Conservation (phyloP, 352 stramenopile genomes). For the Phytophthora citrophthora region DNA sequence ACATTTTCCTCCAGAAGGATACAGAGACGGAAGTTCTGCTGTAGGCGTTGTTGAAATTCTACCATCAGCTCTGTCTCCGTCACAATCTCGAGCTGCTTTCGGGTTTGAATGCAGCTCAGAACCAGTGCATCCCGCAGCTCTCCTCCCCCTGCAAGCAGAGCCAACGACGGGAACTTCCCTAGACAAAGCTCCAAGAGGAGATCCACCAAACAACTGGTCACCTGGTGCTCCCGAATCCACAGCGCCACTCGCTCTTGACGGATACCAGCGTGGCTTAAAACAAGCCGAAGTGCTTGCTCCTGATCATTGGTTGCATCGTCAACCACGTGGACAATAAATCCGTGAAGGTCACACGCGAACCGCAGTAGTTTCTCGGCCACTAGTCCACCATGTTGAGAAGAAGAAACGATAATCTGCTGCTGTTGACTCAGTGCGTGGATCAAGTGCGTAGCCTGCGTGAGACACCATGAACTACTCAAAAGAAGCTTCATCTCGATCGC, state of each 20-base stretch:
- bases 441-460: slow-evolving; percentile 47
- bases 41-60: slow-evolving; percentile 39
- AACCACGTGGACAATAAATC: slow-evolving; percentile 39
- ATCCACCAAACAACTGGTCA: slow-evolving; percentile 22
- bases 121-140: slow-evolving; percentile 44
- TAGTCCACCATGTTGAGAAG: slow-evolving; percentile 4
- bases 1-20: slow-evolving; percentile 31
- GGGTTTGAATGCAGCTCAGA: slow-evolving; percentile 43
- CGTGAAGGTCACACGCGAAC: slow-evolving; percentile 48
- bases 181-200: slow-evolving; percentile 45
- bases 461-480: slow-evolving; percentile 38
- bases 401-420: slow-evolving; percentile 37
- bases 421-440: slow-evolving; percentile 41
- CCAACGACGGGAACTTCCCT: slow-evolving; percentile 40
- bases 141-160: slow-evolving; percentile 36
- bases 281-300: slow-evolving; percentile 1
- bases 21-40: slow-evolving; percentile 54
- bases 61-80: slow-evolving; percentile 38
- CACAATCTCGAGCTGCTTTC: slow-evolving; percentile 37
- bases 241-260: slow-evolving; percentile 46
- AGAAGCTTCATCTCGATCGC: slow-evolving; percentile 29
- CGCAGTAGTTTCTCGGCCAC: slow-evolving; percentile 34
- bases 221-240: slow-evolving; percentile 31
- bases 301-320: neutral
- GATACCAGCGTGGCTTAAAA: slow-evolving; percentile 32